Evolutionary conservation across 257 asterid species (phyloP).

Genomic region (Euphrasia confusa): DNA sequence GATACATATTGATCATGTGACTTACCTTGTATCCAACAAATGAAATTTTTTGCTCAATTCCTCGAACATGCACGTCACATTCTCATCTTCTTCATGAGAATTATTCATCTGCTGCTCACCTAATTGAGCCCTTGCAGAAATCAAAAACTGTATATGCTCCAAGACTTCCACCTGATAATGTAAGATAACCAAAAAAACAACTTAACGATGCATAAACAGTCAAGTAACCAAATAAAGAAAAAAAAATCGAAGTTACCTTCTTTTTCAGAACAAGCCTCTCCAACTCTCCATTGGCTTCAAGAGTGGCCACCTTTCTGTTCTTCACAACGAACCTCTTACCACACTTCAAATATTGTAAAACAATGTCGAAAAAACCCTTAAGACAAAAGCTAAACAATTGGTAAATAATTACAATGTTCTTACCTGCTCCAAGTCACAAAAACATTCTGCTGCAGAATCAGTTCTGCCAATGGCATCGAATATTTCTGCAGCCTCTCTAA

Average conservation of each 20-base stretch:
- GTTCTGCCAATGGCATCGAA: conserved; percentile 45
- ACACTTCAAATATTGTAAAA: conserved; percentile 36
- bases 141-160: conserved; percentile 15
- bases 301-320: conserved; percentile 18
- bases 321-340: conserved; percentile 26
- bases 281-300: conserved; percentile 28
- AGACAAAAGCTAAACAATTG: too few species aligned
- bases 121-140: conserved; percentile 13
- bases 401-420: neutral
- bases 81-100: conserved; percentile 25
- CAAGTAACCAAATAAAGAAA: neutral
- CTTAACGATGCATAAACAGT: neutral
- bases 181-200: neutral
- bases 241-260: conserved; percentile 32
- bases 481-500: conserved; percentile 66
- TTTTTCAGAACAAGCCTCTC: conserved; percentile 7
- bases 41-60: conserved; percentile 6
- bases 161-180: conserved; percentile 28
- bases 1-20: too few species aligned
- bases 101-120: conserved; percentile 5
- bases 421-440: conserved; percentile 60
- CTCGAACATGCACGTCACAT: neutral
- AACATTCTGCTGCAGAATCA: conserved; percentile 62
- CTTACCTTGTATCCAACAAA: conserved; percentile 15
- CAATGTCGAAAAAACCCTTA: neutral